Evolutionary conservation across 192 early-diverging fungal species (phyloP).

Genomic region (Umbelopsis sp.): DNA sequence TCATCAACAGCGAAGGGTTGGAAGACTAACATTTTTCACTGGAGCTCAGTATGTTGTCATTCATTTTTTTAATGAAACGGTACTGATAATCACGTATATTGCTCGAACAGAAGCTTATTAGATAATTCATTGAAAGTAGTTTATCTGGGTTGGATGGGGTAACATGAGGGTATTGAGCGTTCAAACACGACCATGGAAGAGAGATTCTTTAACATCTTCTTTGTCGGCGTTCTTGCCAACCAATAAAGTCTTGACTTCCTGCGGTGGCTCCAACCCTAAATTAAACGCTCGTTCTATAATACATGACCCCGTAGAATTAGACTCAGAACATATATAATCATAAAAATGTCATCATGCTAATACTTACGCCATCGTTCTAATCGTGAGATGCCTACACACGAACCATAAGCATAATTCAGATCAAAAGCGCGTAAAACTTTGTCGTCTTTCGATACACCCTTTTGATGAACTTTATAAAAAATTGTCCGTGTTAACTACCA

Average conservation of each 20-base stretch:
- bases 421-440: slow-evolving; percentile 39
- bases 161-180: background rate
- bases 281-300: slow-evolving; percentile 45
- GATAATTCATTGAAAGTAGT: too few relatives aligned
- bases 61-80: too few relatives aligned
- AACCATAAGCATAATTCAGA: slow-evolving; percentile 43
- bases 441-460: slow-evolving; percentile 19
- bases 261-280: slow-evolving; percentile 51
- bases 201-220: slow-evolving; percentile 23
- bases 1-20: background rate
- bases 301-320: background rate
- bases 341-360: background rate
- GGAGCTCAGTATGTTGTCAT: too few relatives aligned
- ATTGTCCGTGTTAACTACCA: background rate
- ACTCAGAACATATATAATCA: background rate
- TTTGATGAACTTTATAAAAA: slow-evolving; percentile 27
- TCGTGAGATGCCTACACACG: slow-evolving; percentile 54
- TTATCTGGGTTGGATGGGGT: too few relatives aligned
- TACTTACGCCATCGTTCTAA: slow-evolving; percentile 54
- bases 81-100: too few relatives aligned
- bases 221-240: slow-evolving; percentile 4
- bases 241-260: slow-evolving; percentile 25
- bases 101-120: too few relatives aligned
- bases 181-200: slow-evolving; percentile 22
- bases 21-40: background rate